A percentile compares a stretch with the other conserved stretches of the same genome.
Conservation (phyloP, 768 basidiomycete genomes). For the Boletus rex-veris region DNA sequence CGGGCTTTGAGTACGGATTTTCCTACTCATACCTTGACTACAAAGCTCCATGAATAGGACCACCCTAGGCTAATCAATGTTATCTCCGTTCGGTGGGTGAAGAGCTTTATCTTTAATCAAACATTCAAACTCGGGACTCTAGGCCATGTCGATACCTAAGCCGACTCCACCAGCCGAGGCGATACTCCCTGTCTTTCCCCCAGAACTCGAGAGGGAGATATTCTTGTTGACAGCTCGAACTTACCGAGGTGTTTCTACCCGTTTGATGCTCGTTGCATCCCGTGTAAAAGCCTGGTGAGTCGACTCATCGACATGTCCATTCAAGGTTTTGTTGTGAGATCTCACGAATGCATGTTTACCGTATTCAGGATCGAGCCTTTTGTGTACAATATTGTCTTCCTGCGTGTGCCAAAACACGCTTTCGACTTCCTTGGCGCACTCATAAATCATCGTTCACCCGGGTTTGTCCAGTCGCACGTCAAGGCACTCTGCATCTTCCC, state of each 20-base stretch:
- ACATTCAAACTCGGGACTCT: no score
- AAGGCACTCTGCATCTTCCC: constrained; percentile 18
- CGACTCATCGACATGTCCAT: neutral
- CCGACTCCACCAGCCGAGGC: neutral
- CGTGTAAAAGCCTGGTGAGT: constrained; percentile 18
- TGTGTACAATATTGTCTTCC: constrained; percentile 18
- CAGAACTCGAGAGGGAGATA: constrained; percentile 19
- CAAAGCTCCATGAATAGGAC: no score
- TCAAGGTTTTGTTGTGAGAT: neutral
- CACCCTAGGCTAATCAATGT: no score
- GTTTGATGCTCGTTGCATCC: constrained; percentile 17
- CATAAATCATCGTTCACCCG: neutral
- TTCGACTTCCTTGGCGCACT: constrained; percentile 11
- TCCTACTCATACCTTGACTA: no score
- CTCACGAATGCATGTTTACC: neutral
- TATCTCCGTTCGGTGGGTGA: no score
- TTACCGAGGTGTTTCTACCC: constrained; percentile 3
- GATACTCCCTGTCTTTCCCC: constrained; percentile 12
- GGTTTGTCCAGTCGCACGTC: constrained; percentile 8
- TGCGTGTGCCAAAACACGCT: constrained; percentile 7
- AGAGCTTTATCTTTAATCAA: no score
- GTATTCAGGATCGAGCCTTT: constrained; percentile 20
- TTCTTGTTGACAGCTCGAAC: constrained; percentile 13
- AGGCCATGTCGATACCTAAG: neutral
- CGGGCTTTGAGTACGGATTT: no score